Base-by-base conservation (phyloP, 1,284 basidiomycete genomes). In the Hypsizygus ulmarius region DNA sequence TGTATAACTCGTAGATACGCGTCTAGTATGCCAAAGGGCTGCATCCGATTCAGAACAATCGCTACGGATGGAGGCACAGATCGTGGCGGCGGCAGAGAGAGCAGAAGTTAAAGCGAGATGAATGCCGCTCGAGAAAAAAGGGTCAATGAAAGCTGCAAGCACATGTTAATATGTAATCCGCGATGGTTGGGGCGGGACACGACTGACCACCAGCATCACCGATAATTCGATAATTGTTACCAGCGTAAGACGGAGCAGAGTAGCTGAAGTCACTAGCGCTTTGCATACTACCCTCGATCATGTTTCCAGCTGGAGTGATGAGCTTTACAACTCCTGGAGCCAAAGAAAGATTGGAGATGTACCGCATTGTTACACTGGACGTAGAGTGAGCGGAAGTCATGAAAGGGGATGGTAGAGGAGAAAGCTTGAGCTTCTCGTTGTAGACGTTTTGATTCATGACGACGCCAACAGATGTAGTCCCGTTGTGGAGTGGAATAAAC, bases 401-500 rank as follows among this genome's bases (percentile, higher is more conserved):
- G 51, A 70, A 67, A 8, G 68, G 64, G 11, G 65, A 64, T 10
- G 73, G 69, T 11, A 69, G 59, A n/a, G 76, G 59, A 15, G 69
- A 58, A n/a, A 54, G 47, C 30, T 66, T 68, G 40, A 64, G 62
- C 47, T 67, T 74, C 55, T 68, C 64, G 37, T 72, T 69, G 56
- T 75, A 75, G 9, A 59, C 49, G 39, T 76, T 75, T 57, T 88
- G 78, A 55, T 85, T 78, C 71, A 85, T 81, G 19, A 89, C 86
- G 30, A 90, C 63, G 12, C 87, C 87, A 5, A 89, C 70, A 2
- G 86, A 89, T 0, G 81, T 81, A 7, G 79, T 75, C 7, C 80
- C 83, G 47, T 82, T 74, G 59, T 84, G 79, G 25, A 90, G 71
- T 19, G 87, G 87, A 45, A 90, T 90, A 49, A 84, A 86, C 87